A percentile compares a stretch with the other conserved stretches of the same genome.
Evolutionary conservation across 345 rosid genomes (phyloP).

Genomic region (Melaleuca alternifolia): DNA sequence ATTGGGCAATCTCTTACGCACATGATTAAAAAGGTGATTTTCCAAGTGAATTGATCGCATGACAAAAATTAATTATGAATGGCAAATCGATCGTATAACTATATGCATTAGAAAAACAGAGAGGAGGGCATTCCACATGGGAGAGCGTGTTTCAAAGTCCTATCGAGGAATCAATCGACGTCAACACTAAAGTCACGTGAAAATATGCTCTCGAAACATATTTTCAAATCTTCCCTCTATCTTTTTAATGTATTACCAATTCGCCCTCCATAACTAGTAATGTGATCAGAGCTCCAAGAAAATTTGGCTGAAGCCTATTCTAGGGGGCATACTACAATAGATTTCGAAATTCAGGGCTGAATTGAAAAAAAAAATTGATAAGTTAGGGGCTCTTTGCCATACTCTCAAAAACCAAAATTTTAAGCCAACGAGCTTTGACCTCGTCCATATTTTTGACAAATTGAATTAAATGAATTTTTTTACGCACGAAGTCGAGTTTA

Average conservation of each 20-base stretch:
- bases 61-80: background rate
- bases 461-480: background rate
- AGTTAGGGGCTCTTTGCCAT: background rate
- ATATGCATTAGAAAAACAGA: too few species aligned
- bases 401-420: background rate
- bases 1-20: too few species aligned
- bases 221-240: background rate
- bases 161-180: background rate
- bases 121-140: background rate
- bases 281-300: background rate
- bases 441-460: background rate
- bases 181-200: background rate
- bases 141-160: background rate
- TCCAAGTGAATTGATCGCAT: background rate
- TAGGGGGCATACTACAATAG: background rate
- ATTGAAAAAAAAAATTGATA: background rate
- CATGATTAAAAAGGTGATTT: too few species aligned
- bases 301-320: background rate
- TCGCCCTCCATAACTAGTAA: background rate
- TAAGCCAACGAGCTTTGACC: background rate
- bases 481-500: background rate
- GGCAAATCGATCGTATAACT: background rate
- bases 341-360: background rate
- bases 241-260: background rate
- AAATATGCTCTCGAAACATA: background rate